These are phyloP conservation scores for Euphorbia celastroides DNA, from an alignment of 441 rosid genomes.

Conservation along the genomic window DNA sequence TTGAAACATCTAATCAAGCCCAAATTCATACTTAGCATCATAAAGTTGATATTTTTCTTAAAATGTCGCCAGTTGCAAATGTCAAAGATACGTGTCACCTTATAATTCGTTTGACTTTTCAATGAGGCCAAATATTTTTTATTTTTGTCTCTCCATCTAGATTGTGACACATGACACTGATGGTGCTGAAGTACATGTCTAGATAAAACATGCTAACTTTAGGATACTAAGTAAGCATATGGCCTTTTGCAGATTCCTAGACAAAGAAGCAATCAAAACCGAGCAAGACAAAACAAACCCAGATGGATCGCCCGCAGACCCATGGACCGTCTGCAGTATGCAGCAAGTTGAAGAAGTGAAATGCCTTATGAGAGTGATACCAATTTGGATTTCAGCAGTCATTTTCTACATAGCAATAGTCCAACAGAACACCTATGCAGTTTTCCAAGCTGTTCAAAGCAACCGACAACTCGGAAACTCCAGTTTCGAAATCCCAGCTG, in stretches of 20 bases:
- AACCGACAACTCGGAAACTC: slow-evolving; percentile 23
- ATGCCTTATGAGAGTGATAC: slow-evolving; percentile 12
- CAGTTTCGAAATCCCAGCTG: slow-evolving; percentile 30
- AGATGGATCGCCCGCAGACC: slow-evolving; percentile 18
- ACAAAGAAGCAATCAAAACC: slow-evolving; percentile 19
- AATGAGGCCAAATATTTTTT: no score
- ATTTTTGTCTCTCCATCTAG: no score
- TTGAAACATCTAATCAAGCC: no score
- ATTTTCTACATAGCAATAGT: slow-evolving; percentile 4
- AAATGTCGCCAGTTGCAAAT: no score
- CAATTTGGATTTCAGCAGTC: slow-evolving; percentile 19
- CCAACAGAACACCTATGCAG: slow-evolving; percentile 24
- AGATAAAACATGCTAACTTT: neutral
- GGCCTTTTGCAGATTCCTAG: slow-evolving; percentile 2
- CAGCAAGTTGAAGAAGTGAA: slow-evolving; percentile 26
- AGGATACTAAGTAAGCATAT: neutral
- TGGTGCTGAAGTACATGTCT: no score
- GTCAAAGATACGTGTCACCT: no score
- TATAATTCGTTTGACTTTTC: no score
- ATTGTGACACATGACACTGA: no score
- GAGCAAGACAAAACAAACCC: neutral
- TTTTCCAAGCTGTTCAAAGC: slow-evolving; percentile 37
- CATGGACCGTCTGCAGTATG: slow-evolving; percentile 20
- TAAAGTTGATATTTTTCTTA: no score
- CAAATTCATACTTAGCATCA: no score